Base-by-base conservation (phyloP, 2,329 filamentous ascomycete species). In the Fusarium sambucinum region DNA sequence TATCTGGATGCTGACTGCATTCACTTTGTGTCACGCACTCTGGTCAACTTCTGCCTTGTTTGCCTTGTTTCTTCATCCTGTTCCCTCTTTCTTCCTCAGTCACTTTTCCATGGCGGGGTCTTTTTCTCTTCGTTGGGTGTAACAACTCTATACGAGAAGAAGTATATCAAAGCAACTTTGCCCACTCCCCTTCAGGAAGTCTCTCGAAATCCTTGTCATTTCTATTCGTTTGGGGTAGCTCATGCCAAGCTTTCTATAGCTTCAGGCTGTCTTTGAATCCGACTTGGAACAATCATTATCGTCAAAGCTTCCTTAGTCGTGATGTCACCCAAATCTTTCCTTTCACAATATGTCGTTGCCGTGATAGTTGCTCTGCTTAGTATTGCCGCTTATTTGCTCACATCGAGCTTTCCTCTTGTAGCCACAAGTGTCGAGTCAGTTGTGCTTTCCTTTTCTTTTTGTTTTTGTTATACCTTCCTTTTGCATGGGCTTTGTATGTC, bases 301-400 rank as follows among this genome's bases (percentile, higher is more conserved):
- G 19, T 46, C 29, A 42, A 59, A 42, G 33, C 42, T 37, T 45
- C 37, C 46, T 58, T 47, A 47, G 50, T 58, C 56, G 59, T 53
- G 40, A 71, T 63, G 59, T 59, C 54, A 61, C 63, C 42, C 48
- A 60, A 46, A 50, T 27, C 44, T 23, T 32, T 25, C 16, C 41
- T 4, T 53, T 55, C 51, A 42, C 63, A 57, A 46, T 60, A 65
- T 50, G 58, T 41, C 54, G 35, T 64, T 54, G 68, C 72, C 38
- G 71, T 45, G 62, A 59, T 54, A 65, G 68, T 73, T 55, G 73
- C 71, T 58, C 48, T 74, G 60, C 56, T 74, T 30, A 69, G 68
- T 50, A 56, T 69, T 23, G 10, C 69, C 11, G 45, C 50, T 16
- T 72, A 70, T 48, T 53, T 38, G 9, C 12, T 47, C 19, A n/a